Evolutionary conservation across 805 yeast species (phyloP), one percentile per base, ranked within the genome.

Genomic region (Zygoascus tannicola): DNA sequence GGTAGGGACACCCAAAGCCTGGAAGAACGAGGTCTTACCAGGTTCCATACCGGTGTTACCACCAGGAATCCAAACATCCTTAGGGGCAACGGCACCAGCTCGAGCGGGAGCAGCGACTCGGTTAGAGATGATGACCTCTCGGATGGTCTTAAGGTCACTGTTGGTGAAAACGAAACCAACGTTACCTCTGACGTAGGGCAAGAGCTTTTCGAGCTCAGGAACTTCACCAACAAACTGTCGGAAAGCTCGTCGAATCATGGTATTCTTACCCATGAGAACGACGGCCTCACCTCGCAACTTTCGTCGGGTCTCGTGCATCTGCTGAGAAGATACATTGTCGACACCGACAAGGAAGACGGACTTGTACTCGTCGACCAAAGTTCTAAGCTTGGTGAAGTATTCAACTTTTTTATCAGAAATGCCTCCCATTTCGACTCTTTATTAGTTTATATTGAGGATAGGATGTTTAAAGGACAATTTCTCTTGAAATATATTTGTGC

Each of bases 41-140:
- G 99, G 99, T 78, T 92, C 98, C 95, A 92, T 88, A 84, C 97
- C 97, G 63, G 99, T 92, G 95, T 92, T 92, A 74, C 95, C 94
- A 64, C 97, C 97, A 69, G 94, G 94, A 60, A 92, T 83, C 82
- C 80, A 86, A 66, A 92, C 97, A 68, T 90, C 97, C 70, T 71
- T 82, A 71, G 97, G 97, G 65, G 99, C 97, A 68, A 86, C 68
- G 67, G 97, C 97, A 86, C 98, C 98, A 56, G 98, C 94, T 77
- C 88, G 88, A 66, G 99, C 99, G 74, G 99, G 99, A 66, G 99
- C 99, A 68, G 96, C 96, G 69, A 92, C 97, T 74, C 83, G 88
- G 88, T 92, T 92, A 64, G 83, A 70, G 59, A 83, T 65, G 63
- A 92, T 76, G 54, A 73, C 76, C 57, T 88, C 96, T 78, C 96